These are phyloP conservation scores for Bruguiera hainesii DNA, from an alignment of 441 rosid genomes.

Conservation along the genomic window DNA sequence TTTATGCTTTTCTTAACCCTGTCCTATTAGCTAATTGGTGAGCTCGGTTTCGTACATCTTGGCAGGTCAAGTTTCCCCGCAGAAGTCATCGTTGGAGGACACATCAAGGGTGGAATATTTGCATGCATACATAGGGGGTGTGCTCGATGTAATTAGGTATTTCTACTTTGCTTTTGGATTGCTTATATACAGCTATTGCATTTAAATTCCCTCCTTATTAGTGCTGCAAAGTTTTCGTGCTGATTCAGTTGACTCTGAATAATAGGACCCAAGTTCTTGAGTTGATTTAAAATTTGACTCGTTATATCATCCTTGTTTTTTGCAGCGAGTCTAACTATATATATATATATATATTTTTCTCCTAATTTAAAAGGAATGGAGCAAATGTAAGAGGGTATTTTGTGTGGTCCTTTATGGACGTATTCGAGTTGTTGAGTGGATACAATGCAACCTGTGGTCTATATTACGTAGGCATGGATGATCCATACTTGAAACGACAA, in stretches of 20 bases:
- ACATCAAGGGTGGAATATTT: too few relatives aligned
- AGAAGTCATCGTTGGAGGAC: too few relatives aligned
- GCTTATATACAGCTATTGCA: background rate
- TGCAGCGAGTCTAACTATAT: background rate
- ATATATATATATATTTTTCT: too few relatives aligned
- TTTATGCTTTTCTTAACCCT: too few relatives aligned
- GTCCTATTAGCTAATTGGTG: too few relatives aligned
- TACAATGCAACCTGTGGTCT: constrained; percentile 40
- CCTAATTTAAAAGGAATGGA: constrained; percentile 46
- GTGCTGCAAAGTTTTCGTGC: background rate
- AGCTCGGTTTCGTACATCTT: too few relatives aligned
- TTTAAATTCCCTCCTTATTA: background rate
- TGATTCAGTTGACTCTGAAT: background rate
- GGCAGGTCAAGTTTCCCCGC: too few relatives aligned
- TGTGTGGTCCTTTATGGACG: constrained; percentile 60
- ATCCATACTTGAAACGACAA: constrained; percentile 38
- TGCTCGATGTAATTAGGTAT: too few relatives aligned
- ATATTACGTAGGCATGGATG: constrained; percentile 49
- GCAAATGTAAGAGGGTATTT: constrained; percentile 61
- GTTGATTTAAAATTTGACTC: background rate
- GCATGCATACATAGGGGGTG: too few relatives aligned
- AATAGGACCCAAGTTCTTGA: background rate
- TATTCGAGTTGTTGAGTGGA: constrained; percentile 51
- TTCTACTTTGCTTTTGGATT: too few relatives aligned
- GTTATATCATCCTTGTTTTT: background rate